Percentiles rank a stretch among this genome's conserved stretches.
Evolutionary conservation across 2,329 filamentous ascomycete genomes (phyloP).

Genomic region (Claviceps lovelessii): DNA sequence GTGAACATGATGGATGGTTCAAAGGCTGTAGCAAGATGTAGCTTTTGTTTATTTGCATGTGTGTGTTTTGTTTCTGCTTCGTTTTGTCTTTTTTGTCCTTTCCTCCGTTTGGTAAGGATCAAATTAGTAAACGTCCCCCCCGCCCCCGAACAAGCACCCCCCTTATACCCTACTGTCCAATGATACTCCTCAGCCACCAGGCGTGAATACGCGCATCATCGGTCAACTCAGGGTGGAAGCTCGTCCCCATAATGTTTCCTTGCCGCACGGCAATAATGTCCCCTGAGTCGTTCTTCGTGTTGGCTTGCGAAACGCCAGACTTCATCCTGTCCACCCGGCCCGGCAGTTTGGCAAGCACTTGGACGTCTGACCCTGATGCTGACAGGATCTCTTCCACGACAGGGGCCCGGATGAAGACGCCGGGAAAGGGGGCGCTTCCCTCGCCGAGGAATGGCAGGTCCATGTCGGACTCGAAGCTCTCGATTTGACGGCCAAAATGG

Average conservation of each 20-base stretch:
- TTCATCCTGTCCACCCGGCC: slow-evolving; percentile 24
- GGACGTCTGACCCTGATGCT: slow-evolving; percentile 22
- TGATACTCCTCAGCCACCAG: slow-evolving; percentile 58
- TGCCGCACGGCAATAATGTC: slow-evolving; percentile 84
- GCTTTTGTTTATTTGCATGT: too few species aligned
- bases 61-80: too few species aligned
- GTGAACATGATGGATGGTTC: too few species aligned
- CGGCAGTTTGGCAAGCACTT: slow-evolving; percentile 38
- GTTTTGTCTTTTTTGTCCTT: too few species aligned
- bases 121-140: too few species aligned
- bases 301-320: slow-evolving; percentile 22
- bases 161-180: slow-evolving; percentile 33
- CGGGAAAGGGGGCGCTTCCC: slow-evolving; percentile 42
- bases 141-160: too few species aligned
- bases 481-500: slow-evolving; percentile 84
- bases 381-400: slow-evolving; percentile 72
- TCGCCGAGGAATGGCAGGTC: slow-evolving; percentile 53
- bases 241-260: slow-evolving; percentile 84
- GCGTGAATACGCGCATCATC: slow-evolving; percentile 75
- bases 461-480: slow-evolving; percentile 72
- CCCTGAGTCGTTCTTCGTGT: slow-evolving; percentile 32
- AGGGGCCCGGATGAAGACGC: slow-evolving; percentile 87
- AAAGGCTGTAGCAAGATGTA: too few species aligned
- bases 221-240: slow-evolving; percentile 91
- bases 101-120: too few species aligned